Base-by-base conservation (phyloP, 75 land plant genomes). In the Sequoia sempervirens region DNA sequence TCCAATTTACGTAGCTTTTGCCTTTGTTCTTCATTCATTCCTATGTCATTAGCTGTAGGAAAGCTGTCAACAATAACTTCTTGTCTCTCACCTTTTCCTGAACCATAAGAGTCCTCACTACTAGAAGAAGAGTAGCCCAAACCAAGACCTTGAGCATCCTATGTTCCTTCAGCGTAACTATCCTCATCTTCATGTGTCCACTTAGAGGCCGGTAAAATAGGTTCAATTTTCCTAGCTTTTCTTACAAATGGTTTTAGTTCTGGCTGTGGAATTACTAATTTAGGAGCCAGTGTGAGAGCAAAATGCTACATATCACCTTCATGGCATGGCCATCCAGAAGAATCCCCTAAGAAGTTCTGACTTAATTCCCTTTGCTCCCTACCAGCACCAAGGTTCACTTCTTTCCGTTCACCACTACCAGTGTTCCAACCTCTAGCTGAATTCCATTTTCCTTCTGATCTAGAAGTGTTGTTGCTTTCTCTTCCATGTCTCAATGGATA, bases 101-200 rank as follows among this genome's bases (percentile, higher is more conserved):
- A 75, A 74, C 84, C 86, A 83, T 58, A 43, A 40, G 84, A 80
- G 83, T 89, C 89, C 64, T 93, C 99, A 84, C 99, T 95, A 50
- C 93, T 95, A 83, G 95, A 94, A 83, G 98, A 95, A 46, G 99
- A 97, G 83, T 95, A 95, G 43, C 95, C 87, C 66, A 94, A 83
- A 14, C 91, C 98, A 50, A 97, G 84, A 34, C 90, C 94, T 76
- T 80, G 82, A 20, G 32, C 75, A 80, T 82, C 89, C 47, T 82
- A 84, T 61, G 87, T 90, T 38, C 87, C 89, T 79, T 95, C 97
- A 86, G 86, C 90, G 82, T 97, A 95, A 84, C 96, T 79, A 10
- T 80, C 94, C 83, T 90, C 94, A 85, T 97, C 99, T 69, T 97
- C 99, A 20, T 92, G 84, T 28, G 93, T 88, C 99, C 99, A 97